A percentile compares a stretch with the other conserved stretches of the same genome.
These are phyloP conservation scores for Vickermania spadyakhi DNA, from an alignment of 208 protist genomes.

Conservation along the genomic window DNA sequence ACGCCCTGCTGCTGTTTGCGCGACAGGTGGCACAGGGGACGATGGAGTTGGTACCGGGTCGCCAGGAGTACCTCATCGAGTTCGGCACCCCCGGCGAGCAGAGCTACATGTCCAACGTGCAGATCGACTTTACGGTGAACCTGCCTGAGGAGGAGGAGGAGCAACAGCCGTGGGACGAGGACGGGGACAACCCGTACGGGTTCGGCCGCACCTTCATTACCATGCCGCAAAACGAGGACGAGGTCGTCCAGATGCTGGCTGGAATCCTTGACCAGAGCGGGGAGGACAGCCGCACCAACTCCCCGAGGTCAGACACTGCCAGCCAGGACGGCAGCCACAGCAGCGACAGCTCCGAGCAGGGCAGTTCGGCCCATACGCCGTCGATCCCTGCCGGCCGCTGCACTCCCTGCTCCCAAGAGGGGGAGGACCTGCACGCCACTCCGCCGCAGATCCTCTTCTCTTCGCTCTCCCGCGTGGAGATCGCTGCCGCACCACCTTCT, in stretches of 20 bases:
- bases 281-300: not conserved
- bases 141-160: not conserved
- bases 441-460: not conserved
- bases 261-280: not conserved
- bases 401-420: no score
- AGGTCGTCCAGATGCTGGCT: not conserved
- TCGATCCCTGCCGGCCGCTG: no score
- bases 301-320: no score
- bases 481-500: no score
- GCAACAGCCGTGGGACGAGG: not conserved
- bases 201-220: not conserved
- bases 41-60: not conserved
- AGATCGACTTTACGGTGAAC: not conserved
- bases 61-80: not conserved
- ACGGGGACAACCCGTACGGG: no score
- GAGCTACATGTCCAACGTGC: not conserved
- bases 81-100: not conserved
- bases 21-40: conserved; percentile 1
- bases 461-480: not conserved
- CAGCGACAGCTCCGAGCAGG: no score
- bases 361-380: no score
- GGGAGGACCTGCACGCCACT: not conserved
- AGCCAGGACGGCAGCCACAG: no score
- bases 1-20: not conserved
- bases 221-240: not conserved